phyloP scores from a whole-genome alignment of 345 rosid species.

The Cardamine chenopodiifolia region DNA sequence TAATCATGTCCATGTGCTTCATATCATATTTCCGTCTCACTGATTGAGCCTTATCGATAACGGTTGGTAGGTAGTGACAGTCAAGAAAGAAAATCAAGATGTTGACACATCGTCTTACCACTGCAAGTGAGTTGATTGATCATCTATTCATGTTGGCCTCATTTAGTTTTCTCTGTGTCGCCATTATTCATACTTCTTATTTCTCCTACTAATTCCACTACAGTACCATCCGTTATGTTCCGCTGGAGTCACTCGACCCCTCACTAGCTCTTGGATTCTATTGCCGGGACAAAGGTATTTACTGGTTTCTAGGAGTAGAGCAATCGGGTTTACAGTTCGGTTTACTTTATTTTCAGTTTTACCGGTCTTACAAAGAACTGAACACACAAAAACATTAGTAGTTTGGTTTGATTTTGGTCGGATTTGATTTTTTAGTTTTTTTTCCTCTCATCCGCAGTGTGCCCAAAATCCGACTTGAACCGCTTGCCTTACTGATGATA shows the following conservation, averaged over 20 bases:
- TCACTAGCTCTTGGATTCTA: constrained; percentile 90
- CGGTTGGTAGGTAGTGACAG: constrained; percentile 59
- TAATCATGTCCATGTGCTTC: constrained; percentile 32
- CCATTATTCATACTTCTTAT: background rate
- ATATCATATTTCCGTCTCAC: constrained; percentile 6
- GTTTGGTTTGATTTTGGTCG: background rate
- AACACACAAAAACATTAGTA: background rate
- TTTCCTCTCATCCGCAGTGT: background rate
- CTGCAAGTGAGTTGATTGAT: constrained; percentile 56
- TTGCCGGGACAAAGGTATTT: constrained; percentile 78
- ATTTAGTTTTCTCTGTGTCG: constrained; percentile 19
- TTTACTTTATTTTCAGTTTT: background rate
- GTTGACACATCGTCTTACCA: constrained; percentile 86
- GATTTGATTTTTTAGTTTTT: too few relatives aligned
- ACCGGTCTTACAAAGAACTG: background rate
- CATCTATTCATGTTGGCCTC: background rate
- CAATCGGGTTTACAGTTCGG: background rate
- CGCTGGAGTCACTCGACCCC: constrained; percentile 79
- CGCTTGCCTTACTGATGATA: background rate
- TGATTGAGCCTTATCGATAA: constrained; percentile 27
- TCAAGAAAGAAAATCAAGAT: constrained; percentile 56
- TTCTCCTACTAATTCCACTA: constrained; percentile 20
- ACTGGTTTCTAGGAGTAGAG: constrained; percentile 8
- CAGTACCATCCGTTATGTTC: constrained; percentile 66
- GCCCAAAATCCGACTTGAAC: background rate